These are phyloP conservation scores for Ephemerocybe angulata DNA, from an alignment of 768 basidiomycete species.

Conservation along the genomic window DNA sequence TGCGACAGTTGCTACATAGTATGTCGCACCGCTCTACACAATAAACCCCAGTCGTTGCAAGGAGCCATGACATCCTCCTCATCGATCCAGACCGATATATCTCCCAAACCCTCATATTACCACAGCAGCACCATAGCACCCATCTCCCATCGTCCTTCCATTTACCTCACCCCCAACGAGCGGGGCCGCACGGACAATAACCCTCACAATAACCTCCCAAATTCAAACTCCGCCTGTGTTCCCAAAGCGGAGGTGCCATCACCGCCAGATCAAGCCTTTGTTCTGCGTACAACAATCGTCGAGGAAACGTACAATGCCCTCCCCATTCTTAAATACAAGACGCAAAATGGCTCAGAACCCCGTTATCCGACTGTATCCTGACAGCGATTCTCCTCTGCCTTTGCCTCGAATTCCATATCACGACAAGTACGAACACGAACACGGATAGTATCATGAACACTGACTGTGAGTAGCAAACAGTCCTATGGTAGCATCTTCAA, in stretches of 20 bases:
- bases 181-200: neutral
- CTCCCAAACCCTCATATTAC: too few species aligned
- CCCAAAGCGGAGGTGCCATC: neutral
- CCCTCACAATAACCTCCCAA: too few species aligned
- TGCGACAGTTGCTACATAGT: too few species aligned
- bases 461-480: slow-evolving; percentile 4
- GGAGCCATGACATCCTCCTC: too few species aligned
- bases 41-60: too few species aligned
- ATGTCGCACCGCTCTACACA: too few species aligned
- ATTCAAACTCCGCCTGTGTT: slow-evolving; percentile 9
- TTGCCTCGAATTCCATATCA: neutral
- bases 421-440: slow-evolving; percentile 1
- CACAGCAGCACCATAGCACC: too few species aligned
- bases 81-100: too few species aligned
- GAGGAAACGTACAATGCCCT: slow-evolving; percentile 6
- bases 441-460: neutral
- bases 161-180: too few species aligned
- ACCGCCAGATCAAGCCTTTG: neutral
- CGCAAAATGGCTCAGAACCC: neutral
- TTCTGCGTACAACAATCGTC: slow-evolving; percentile 8
- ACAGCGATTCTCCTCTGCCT: neutral
- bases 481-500: too few species aligned
- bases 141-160: neutral
- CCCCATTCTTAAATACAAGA: slow-evolving; percentile 11
- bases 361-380: neutral